Evolutionary conservation across 495 filamentous ascomycete genomes (phyloP), one percentile per base, ranked within the genome.

Genomic region (Aspergillus nanangensis): DNA sequence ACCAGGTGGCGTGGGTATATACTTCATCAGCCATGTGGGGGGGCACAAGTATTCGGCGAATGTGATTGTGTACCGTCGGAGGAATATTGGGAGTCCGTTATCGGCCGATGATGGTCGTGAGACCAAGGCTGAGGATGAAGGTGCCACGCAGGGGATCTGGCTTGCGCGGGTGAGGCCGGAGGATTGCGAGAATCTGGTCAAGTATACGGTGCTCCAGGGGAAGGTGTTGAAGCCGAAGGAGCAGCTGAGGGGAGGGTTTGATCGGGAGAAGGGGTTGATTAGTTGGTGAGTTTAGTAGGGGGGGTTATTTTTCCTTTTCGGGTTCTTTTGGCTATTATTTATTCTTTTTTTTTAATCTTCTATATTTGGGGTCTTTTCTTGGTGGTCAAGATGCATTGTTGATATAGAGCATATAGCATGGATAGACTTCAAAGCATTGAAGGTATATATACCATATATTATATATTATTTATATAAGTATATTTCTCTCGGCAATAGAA

Each of bases 111-210:
- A 64, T 69, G 77, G 82, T 54, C 62, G 60, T 7, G 65, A 56
- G 10, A 63, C 58, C 19, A 61, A 56, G 13, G 70, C 62, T 23
- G 67, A 66, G 4, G 62, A 73, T 27, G 75, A 80, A 20, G 78
- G 83, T 19, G 90, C 87, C 1, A 80, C 76, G 43, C 90, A 96
- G 71, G 92, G 90, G 41, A 92, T 98, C 50, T 98, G 93, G 93
- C 70, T 98, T 19, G 93, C 92, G 29, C 75, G 91, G 24, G 83
- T 98, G 8, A 63, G 77, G 57, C 93, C 94, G 2, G 88, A 93
- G 70, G 90, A 98, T 58, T 95, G 94, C 47, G 93, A 96, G 76
- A 90, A 90, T 44, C 85, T 98, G 41, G 82, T 98, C 32, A 77
- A 80, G 62, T 94, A 83, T 63, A 97, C 94, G 1, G 79, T 98